Evolutionary conservation across 2,329 filamentous ascomycete species (phyloP), one percentile per base, ranked within the genome.

Genomic region (Sporothrix sp.): DNA sequence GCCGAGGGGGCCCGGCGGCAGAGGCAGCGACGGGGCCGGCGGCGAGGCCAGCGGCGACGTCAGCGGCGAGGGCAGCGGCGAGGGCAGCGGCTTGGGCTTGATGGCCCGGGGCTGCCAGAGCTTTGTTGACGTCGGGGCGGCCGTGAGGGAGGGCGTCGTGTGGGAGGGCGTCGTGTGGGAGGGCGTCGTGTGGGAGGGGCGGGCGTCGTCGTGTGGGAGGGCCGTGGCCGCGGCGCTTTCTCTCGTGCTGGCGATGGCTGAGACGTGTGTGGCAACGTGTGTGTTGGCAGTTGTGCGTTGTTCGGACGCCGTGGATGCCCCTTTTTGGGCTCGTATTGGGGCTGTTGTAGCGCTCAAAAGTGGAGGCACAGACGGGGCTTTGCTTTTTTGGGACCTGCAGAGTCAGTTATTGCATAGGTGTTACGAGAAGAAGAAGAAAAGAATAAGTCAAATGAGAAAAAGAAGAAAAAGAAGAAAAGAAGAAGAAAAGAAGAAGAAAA

Each of bases 1-100:
- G 46, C 73, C 72, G 61, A 78, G 78, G 44, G 78, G 67, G 61
- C 85, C 81, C 48, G 82, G 80, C 2, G n/a, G n/a, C n/a, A n/a
- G n/a, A n/a, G n/a, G n/a, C n/a, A n/a, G n/a, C n/a, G n/a, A n/a
- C 73, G 73, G 27, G 80, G 81, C 61, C 84, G 80, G 56, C 70
- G 69, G 42, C 8, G 81, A 66, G 27, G 67, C 36, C 47, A 50
- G 5, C 44, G 42, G 13, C 35, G 38, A 39, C 16, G 46, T 48
- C 36, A n/a, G n/a, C n/a, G n/a, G n/a, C n/a, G n/a, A n/a, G n/a
- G n/a, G n/a, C n/a, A n/a, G n/a, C n/a, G n/a, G n/a, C n/a, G n/a
- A n/a, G n/a, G n/a, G n/a, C n/a, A n/a, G n/a, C n/a, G n/a, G n/a
- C n/a, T n/a, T n/a, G n/a, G n/a, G n/a, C n/a, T n/a, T n/a, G n/a